Evolutionary conservation across 768 basidiomycete species (phyloP).

Genomic region (Gloeophyllum trabeum): DNA sequence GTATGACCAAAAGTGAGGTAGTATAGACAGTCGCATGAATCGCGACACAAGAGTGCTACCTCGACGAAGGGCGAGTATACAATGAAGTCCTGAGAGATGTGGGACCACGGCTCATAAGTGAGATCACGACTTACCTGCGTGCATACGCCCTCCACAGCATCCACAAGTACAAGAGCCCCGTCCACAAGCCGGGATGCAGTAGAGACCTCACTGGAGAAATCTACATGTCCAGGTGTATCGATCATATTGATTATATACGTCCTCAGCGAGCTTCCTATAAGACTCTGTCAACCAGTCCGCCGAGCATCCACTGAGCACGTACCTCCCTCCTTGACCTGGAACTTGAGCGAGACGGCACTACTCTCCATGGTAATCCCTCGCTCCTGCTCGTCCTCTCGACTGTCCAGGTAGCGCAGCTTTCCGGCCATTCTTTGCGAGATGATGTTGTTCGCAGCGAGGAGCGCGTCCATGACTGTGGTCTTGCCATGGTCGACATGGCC

Average conservation of each 20-base stretch:
- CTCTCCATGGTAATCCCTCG: slow-evolving; percentile 99
- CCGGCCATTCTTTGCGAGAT: slow-evolving; percentile 93
- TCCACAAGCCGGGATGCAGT: slow-evolving; percentile 90
- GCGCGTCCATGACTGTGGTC: slow-evolving; percentile 88
- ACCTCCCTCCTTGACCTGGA: slow-evolving; percentile 60
- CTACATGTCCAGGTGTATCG: slow-evolving; percentile 98
- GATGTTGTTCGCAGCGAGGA: slow-evolving; percentile 96
- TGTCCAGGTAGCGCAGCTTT: slow-evolving; percentile 92
- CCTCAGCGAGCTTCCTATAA: slow-evolving; percentile 42
- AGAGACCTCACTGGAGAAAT: slow-evolving; percentile 96
- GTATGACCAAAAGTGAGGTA: too few relatives aligned
- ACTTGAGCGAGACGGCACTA: slow-evolving; percentile 84
- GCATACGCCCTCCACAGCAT: slow-evolving; percentile 96
- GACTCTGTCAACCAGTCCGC: slow-evolving; percentile 22
- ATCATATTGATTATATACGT: slow-evolving; percentile 91
- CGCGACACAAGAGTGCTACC: too few relatives aligned
- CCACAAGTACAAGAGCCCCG: slow-evolving; percentile 90
- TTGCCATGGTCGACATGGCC: slow-evolving; percentile 96
- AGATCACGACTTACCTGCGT: slow-evolving; percentile 62
- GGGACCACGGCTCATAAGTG: neutral
- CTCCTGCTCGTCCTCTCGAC: slow-evolving; percentile 94
- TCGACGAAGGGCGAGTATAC: too few relatives aligned
- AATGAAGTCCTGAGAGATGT: too few relatives aligned
- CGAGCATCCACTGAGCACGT: slow-evolving; percentile 51
- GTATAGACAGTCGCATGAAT: too few relatives aligned